A percentile compares a stretch with the other conserved stretches of the same genome.
phyloP scores from a whole-genome alignment of 2,329 filamentous ascomycete species.

The Verticillium zaregamsianum region DNA sequence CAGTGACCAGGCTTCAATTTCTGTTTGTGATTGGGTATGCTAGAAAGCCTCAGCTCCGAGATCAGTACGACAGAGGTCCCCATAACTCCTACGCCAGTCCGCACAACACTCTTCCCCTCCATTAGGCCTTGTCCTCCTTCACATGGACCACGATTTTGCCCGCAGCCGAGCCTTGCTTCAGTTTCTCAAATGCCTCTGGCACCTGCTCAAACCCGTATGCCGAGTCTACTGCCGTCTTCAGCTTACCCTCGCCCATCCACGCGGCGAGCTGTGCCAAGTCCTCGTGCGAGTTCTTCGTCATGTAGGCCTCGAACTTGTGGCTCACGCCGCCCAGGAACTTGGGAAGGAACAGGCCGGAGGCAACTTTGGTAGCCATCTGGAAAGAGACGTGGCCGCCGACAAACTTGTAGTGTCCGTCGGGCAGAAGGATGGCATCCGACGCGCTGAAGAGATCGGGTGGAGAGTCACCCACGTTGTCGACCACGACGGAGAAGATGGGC shows the following conservation, averaged over 20 bases:
- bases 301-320: conserved; percentile 36
- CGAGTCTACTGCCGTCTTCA: conserved; percentile 52
- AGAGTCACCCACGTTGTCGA: conserved; percentile 55
- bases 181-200: conserved; percentile 49
- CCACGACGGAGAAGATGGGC: conserved; percentile 42
- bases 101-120: not conserved
- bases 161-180: conserved; percentile 52
- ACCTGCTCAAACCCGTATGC: conserved; percentile 53
- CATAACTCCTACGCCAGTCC: not conserved
- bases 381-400: conserved; percentile 38
- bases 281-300: conserved; percentile 33
- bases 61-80: too few species aligned
- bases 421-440: conserved; percentile 44
- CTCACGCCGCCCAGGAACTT: conserved; percentile 33
- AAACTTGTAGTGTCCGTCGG: conserved; percentile 43
- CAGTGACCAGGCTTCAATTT: too few species aligned
- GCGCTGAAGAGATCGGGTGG: conserved; percentile 48
- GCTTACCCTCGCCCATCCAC: conserved; percentile 54
- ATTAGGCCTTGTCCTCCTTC: conserved; percentile 4
- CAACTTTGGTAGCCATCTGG: conserved; percentile 18
- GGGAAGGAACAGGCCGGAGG: conserved; percentile 21
- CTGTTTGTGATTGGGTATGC: too few species aligned
- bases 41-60: too few species aligned
- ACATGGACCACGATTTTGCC: conserved; percentile 53
- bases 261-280: conserved; percentile 46